These are phyloP conservation scores for Tothia fuscella DNA, from an alignment of 2,329 filamentous ascomycete species.

Conservation along the genomic window DNA sequence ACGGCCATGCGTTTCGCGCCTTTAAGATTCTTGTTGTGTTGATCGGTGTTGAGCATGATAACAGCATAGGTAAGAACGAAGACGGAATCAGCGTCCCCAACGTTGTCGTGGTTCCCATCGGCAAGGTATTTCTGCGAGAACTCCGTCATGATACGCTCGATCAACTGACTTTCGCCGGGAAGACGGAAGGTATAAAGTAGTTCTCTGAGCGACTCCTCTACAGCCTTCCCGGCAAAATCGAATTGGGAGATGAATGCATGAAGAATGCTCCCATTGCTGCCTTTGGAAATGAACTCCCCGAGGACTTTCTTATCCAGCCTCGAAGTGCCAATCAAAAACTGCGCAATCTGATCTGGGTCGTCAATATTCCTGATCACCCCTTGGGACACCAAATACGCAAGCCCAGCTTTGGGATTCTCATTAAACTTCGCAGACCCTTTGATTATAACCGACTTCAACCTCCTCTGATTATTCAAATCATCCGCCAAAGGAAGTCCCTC, in stretches of 20 bases:
- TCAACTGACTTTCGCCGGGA: conserved; percentile 83
- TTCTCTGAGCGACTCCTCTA: conserved; percentile 79
- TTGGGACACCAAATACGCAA: conserved; percentile 73
- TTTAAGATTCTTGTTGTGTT: conserved; percentile 86
- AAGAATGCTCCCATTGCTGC: conserved; percentile 72
- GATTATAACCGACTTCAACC: conserved; percentile 78
- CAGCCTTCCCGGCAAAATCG: conserved; percentile 72
- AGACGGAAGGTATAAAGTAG: conserved; percentile 88
- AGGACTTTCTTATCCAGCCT: conserved; percentile 81
- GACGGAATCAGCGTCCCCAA: conserved; percentile 76
- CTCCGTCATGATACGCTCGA: conserved; percentile 78
- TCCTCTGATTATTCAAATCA: conserved; percentile 57
- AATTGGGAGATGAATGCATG: conserved; percentile 78
- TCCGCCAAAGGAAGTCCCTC: conserved; percentile 56
- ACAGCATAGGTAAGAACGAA: conserved; percentile 91
- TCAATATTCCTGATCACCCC: conserved; percentile 70
- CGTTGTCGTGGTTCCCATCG: conserved; percentile 55
- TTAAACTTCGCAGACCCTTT: conserved; percentile 87
- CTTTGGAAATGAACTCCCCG: conserved; percentile 88
- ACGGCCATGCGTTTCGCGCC: conserved; percentile 70
- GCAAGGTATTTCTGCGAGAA: conserved; percentile 80
- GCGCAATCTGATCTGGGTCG: conserved; percentile 67
- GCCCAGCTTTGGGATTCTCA: conserved; percentile 78
- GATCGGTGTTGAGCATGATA: conserved; percentile 94
- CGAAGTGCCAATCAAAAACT: conserved; percentile 76